Evolutionary conservation across 23 red algal genomes (phyloP), one percentile per base, ranked within the genome.

Genomic region (Cyanidium caldarium): DNA sequence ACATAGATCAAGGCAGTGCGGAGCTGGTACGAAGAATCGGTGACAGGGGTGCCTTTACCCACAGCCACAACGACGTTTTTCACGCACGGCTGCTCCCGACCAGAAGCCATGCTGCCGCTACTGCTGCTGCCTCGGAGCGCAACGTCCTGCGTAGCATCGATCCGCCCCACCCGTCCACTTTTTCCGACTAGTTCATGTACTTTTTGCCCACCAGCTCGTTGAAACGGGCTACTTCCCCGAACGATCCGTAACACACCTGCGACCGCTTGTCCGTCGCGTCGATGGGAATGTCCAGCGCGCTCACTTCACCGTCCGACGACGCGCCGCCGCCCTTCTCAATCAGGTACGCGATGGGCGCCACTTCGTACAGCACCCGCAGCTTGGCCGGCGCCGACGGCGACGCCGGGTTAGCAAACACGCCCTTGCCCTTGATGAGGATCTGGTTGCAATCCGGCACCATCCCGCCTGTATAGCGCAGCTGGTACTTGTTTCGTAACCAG

Each of bases 391-490:
- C 82, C 19, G 73, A 74, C 17, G 91, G 84, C n/a, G 91, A 96
- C 20, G 65, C 84, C 0, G 91, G 91, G 77, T 96, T 96, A 67
- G 82, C 86, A 75, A 96, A 96, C 26, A 96, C 91, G 25, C 91
- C 91, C 82, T 87, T 96, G 30, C 91, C 91, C 45, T 96, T 96
- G 16, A 96, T 79, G 43, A 96, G 68, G 57, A 96, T 96, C 75
- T 96, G 91, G 72, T 96, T 96, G 30, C 86, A 83, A 57, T 96
- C 91, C 1, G 84, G 84, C 15, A 96, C 91, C 91, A 96, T 96
- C 12, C 91, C 91, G 41, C 91, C 91, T 28, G 91, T 88, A 74
- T 96, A 96, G n/a, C 91, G 65, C 40, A 96, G 79, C 74, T 96
- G 91, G 67, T 88, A 96, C 69, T 96, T 96, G 36, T 96, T 69